Evolutionary conservation across 2,329 filamentous ascomycete genomes (phyloP).

Genomic region (Sclerotinia nivalis): DNA sequence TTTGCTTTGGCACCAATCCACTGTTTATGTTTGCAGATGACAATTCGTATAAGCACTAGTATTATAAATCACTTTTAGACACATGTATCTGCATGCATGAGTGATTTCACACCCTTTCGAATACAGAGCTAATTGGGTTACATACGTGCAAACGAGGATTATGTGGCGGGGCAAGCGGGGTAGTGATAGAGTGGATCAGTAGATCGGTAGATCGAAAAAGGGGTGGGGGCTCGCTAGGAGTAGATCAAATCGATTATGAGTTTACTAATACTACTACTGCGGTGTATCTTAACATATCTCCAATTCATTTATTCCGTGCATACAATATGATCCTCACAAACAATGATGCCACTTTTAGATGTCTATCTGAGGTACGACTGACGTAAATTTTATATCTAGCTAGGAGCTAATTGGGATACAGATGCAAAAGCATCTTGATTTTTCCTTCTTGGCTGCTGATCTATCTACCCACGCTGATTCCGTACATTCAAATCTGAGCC

Average conservation of each 20-base stretch:
- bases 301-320: neutral
- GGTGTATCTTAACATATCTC: neutral
- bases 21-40: neutral
- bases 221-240: neutral
- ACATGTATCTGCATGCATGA: neutral
- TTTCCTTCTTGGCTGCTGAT: neutral
- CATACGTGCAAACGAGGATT: neutral
- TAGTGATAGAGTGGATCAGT: too few species aligned
- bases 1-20: neutral
- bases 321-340: neutral
- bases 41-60: too few species aligned
- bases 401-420: neutral
- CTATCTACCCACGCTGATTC: neutral
- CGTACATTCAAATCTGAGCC: neutral
- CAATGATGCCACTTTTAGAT: neutral
- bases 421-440: neutral
- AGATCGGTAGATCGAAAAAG: neutral
- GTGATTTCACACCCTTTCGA: neutral
- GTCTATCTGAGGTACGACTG: neutral
- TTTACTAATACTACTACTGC: neutral
- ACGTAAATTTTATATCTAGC: neutral
- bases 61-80: neutral
- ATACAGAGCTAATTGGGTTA: neutral
- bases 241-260: neutral
- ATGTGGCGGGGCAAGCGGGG: neutral